phyloP scores from a whole-genome alignment of 768 basidiomycete genomes.

The Cubamyces lactineus region DNA sequence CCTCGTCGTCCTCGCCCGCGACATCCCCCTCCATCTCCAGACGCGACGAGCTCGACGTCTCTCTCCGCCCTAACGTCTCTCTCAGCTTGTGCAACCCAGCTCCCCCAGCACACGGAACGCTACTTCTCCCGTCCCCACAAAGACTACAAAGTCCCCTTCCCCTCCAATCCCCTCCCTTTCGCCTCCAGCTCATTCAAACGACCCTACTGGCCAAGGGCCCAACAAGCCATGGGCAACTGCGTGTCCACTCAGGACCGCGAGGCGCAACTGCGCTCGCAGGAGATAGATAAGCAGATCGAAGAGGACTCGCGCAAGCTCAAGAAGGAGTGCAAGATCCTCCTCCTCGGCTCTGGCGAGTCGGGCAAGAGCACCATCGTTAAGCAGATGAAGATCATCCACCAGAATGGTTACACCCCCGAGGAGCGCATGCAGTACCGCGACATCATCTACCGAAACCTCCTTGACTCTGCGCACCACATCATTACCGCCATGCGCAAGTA shows the following conservation, averaged over 20 bases:
- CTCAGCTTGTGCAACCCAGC: background rate
- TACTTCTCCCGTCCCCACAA: constrained; percentile 3
- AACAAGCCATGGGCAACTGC: constrained; percentile 64
- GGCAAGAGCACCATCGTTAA: constrained; percentile 97
- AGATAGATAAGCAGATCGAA: constrained; percentile 83
- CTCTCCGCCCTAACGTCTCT: background rate
- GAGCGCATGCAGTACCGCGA: constrained; percentile 79
- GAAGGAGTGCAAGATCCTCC: constrained; percentile 89
- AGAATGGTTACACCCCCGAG: constrained; percentile 80
- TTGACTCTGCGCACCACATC: constrained; percentile 88
- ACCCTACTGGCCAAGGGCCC: constrained; percentile 13
- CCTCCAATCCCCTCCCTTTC: constrained; percentile 5
- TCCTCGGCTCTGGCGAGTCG: constrained; percentile 93
- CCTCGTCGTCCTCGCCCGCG: background rate
- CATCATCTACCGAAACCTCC: constrained; percentile 82
- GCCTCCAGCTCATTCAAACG: background rate
- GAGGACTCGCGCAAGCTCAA: constrained; percentile 83
- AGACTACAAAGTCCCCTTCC: constrained; percentile 17
- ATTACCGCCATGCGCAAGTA: constrained; percentile 87
- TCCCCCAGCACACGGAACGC: background rate
- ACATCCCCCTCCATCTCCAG: background rate
- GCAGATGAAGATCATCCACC: constrained; percentile 99
- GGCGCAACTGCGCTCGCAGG: constrained; percentile 65
- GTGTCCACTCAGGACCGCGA: constrained; percentile 60
- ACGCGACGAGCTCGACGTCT: background rate